Conservation (phyloP, 73 alveolate genomes). For the Stentor coeruleus region DNA sequence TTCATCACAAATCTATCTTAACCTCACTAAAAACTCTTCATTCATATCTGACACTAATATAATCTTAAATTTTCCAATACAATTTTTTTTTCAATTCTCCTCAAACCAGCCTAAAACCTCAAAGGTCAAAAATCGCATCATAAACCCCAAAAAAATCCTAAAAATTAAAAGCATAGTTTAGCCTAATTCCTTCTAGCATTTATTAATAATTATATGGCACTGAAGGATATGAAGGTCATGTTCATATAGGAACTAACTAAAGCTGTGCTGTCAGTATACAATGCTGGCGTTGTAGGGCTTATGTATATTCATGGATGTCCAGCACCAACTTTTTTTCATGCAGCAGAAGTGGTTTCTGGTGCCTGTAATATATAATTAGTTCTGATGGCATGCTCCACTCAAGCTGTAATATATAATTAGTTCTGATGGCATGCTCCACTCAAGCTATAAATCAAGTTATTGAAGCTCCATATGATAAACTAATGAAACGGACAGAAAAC, state of each 20-base stretch:
- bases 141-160: no score
- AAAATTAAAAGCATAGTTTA: no score
- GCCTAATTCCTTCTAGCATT: no score
- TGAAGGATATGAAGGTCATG: not conserved
- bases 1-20: no score
- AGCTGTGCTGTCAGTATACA: conserved; percentile 18
- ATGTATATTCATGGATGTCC: conserved; percentile 20
- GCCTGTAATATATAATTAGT: conserved; percentile 14
- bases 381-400: conserved; percentile 44
- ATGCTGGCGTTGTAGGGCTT: conserved; percentile 18
- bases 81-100: no score
- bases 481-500: conserved; percentile 68
- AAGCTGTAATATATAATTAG: conserved; percentile 62
- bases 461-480: conserved; percentile 53
- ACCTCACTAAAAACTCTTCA: no score
- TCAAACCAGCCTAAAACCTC: no score
- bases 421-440: conserved; percentile 43
- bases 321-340: not conserved
- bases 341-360: not conserved
- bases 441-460: conserved; percentile 63
- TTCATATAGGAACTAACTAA: conserved; percentile 17
- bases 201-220: not conserved
- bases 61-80: no score
- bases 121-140: no score
- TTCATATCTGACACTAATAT: no score